Percentiles rank a stretch among this genome's conserved stretches.
phyloP scores from a whole-genome alignment of 2,329 filamentous ascomycete species.

The Penicillium sclerotiorum region DNA sequence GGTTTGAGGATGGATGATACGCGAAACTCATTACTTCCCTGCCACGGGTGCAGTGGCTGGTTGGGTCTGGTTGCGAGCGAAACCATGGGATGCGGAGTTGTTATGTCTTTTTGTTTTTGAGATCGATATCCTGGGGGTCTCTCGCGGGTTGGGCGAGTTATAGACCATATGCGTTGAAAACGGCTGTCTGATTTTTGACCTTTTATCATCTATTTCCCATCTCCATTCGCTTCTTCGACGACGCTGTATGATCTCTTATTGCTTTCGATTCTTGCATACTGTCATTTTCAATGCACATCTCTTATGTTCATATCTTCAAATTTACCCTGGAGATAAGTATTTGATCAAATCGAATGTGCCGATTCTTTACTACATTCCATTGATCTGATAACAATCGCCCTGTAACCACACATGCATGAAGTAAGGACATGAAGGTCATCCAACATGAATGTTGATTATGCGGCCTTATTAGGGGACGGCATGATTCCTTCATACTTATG shows the following conservation, averaged over 20 bases:
- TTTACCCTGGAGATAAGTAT: conserved; percentile 1
- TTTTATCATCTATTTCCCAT: conserved; percentile 9
- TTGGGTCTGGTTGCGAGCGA: conserved; percentile 33
- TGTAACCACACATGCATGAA: no score
- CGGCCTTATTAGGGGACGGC: no score
- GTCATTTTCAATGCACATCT: conserved; percentile 18
- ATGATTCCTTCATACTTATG: no score
- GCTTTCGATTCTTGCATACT: conserved; percentile 13
- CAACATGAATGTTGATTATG: no score
- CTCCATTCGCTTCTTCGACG: conserved; percentile 11
- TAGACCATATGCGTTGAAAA: conserved; percentile 37
- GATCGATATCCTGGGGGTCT: conserved; percentile 36
- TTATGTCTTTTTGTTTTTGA: conserved; percentile 27
- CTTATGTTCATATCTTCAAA: conserved; percentile 14
- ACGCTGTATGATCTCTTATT: conserved; percentile 21
- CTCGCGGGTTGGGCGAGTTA: conserved; percentile 29
- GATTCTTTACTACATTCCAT: background rate
- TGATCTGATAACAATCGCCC: no score
- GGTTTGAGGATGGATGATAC: conserved; percentile 35
- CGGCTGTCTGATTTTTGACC: conserved; percentile 19
- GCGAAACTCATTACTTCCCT: conserved; percentile 34
- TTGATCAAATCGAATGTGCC: conserved; percentile 17
- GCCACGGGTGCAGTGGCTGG: conserved; percentile 33
- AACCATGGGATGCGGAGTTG: conserved; percentile 45
- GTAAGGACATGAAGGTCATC: no score